Evolutionary conservation across 257 asterid species (phyloP).

Genomic region (Gardenia jasminoides): DNA sequence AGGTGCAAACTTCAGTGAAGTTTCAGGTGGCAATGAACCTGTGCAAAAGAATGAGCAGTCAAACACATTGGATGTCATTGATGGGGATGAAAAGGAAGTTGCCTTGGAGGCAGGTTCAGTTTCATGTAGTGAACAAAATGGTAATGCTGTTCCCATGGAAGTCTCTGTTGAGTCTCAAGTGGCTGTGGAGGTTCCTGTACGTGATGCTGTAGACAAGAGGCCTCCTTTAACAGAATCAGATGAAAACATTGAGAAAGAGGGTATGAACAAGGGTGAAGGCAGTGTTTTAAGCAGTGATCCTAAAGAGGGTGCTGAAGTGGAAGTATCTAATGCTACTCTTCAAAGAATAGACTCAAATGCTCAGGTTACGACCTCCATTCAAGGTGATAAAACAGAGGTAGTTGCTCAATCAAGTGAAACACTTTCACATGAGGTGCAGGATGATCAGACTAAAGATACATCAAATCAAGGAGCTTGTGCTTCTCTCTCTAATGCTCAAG

Average conservation of each 20-base stretch:
- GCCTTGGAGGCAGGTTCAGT: constrained; percentile 5
- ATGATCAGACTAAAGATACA: not conserved
- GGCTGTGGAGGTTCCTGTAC: constrained; percentile 22
- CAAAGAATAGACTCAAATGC: constrained; percentile 12
- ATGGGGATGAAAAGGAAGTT: constrained; percentile 4
- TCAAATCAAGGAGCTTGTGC: constrained; percentile 1
- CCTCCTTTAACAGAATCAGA: constrained; percentile 17
- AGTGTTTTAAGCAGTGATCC: constrained; percentile 19
- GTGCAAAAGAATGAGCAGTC: constrained; percentile 27
- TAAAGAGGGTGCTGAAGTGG: constrained; percentile 24
- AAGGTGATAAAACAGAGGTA: constrained; percentile 29
- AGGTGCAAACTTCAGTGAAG: constrained; percentile 25
- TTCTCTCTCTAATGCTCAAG: not conserved
- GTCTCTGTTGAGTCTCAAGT: constrained; percentile 21
- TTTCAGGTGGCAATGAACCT: constrained; percentile 32
- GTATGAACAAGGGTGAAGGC: constrained; percentile 23
- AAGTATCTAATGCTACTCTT: constrained; percentile 10
- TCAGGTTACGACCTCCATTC: constrained; percentile 23
- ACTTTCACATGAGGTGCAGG: not conserved
- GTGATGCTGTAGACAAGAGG: constrained; percentile 23
- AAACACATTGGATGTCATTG: constrained; percentile 9
- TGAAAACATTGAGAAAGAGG: constrained; percentile 27
- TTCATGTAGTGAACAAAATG: constrained; percentile 10
- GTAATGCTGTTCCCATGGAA: constrained; percentile 23
- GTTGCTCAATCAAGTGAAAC: not conserved